Conservation (phyloP, 2,329 filamentous ascomycete species). For the Trichoderma breve region DNA sequence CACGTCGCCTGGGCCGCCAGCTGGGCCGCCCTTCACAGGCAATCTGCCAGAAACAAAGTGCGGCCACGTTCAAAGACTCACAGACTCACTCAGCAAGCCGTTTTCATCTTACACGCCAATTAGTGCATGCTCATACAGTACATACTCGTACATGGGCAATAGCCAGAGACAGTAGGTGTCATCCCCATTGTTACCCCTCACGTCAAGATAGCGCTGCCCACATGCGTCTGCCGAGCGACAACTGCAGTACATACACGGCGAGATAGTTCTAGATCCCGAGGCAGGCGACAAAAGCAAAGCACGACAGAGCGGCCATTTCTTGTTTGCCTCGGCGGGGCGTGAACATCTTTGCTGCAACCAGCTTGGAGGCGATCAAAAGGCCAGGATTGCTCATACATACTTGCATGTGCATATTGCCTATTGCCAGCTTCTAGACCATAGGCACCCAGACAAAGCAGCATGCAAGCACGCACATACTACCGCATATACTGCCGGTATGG, state of each 20-base stretch:
- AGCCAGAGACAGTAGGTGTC: constrained; percentile 15
- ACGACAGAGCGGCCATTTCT: neutral
- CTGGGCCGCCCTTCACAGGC: neutral
- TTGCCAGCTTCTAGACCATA: neutral
- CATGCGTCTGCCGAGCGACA: constrained; percentile 1
- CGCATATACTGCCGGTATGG: neutral
- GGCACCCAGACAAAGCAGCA: neutral
- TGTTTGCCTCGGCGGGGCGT: neutral
- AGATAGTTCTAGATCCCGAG: constrained; percentile 17
- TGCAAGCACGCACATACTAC: neutral
- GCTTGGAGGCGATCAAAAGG: neutral
- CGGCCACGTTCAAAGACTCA: neutral
- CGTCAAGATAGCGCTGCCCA: neutral
- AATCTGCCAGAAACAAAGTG: neutral
- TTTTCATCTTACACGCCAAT: neutral
- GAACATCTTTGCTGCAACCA: neutral
- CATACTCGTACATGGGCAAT: neutral
- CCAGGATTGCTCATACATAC: neutral
- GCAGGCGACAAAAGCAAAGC: constrained; percentile 1
- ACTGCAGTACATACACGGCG: neutral
- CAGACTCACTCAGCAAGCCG: neutral
- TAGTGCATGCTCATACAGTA: neutral
- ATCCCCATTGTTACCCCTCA: constrained; percentile 17
- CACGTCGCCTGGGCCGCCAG: neutral
- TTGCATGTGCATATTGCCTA: neutral